Percentiles rank a stretch among this genome's conserved stretches.
Evolutionary conservation across 1,284 basidiomycete genomes (phyloP).

Genomic region (Ustilago shanxiensis): DNA sequence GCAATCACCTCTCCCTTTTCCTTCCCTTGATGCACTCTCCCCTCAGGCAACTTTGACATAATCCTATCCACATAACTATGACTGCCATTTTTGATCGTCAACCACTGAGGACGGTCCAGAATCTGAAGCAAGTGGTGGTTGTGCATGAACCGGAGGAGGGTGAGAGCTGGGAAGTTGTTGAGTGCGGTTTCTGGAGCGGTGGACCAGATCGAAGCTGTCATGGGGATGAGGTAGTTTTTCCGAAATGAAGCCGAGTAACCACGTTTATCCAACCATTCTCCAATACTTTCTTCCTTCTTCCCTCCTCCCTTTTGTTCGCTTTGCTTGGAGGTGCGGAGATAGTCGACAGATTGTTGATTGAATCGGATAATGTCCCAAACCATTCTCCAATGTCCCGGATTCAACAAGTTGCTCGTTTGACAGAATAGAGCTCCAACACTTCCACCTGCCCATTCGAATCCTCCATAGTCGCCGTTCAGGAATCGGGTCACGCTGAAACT

Average conservation of each 20-base stretch:
- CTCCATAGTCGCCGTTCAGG: constrained; percentile 33
- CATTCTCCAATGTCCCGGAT: constrained; percentile 80
- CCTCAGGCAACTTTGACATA: constrained; percentile 24
- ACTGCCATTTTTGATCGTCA: constrained; percentile 80
- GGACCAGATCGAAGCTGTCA: constrained; percentile 77
- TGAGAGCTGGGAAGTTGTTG: constrained; percentile 80
- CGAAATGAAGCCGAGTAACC: constrained; percentile 79
- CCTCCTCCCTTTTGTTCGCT: constrained; percentile 30
- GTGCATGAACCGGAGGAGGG: constrained; percentile 81
- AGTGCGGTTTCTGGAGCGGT: constrained; percentile 81
- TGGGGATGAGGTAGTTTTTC: constrained; percentile 80
- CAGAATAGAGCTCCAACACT: constrained; percentile 49
- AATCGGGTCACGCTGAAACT: constrained; percentile 77
- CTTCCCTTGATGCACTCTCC: constrained; percentile 30
- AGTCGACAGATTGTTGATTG: constrained; percentile 77
- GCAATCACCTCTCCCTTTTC: constrained; percentile 28
- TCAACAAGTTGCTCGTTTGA: constrained; percentile 71
- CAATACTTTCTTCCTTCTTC: constrained; percentile 74
- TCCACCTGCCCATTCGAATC: constrained; percentile 61
- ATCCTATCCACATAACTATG: constrained; percentile 55
- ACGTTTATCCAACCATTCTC: constrained; percentile 78
- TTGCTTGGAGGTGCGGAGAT: constrained; percentile 54
- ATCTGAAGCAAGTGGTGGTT: constrained; percentile 85
- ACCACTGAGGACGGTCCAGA: constrained; percentile 80
- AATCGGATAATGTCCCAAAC: constrained; percentile 83